These are phyloP conservation scores for Gypsophila paniculata DNA, from an alignment of 179 eudicot genomes.

Conservation along the genomic window DNA sequence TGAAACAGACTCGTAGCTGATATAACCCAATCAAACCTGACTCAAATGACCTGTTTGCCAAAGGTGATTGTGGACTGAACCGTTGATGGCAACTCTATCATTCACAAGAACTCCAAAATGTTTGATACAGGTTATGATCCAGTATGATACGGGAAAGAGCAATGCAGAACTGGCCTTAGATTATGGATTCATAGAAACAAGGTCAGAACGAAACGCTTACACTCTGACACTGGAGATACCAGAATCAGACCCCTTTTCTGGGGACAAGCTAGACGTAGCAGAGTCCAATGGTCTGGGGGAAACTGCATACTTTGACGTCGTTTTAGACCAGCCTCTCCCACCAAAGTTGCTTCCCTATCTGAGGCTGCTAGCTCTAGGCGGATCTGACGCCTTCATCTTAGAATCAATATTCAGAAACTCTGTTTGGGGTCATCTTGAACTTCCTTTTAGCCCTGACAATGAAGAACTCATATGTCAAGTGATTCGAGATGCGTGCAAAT, in stretches of 20 bases:
- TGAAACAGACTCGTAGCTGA: too few species aligned
- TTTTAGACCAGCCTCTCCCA: constrained; percentile 65
- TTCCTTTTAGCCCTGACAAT: constrained; percentile 73
- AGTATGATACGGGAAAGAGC: constrained; percentile 78
- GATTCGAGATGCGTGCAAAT: constrained; percentile 60
- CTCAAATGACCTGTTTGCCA: not conserved
- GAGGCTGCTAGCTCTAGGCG: constrained; percentile 78
- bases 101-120: not conserved
- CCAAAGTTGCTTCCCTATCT: constrained; percentile 68
- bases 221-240: constrained; percentile 83
- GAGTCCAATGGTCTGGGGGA: constrained; percentile 72
- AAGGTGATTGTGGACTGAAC: too few species aligned
- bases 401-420: constrained; percentile 77
- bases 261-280: constrained; percentile 92
- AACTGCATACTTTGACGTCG: constrained; percentile 78
- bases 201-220: constrained; percentile 56
- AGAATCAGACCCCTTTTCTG: constrained; percentile 68
- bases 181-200: constrained; percentile 81
- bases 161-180: constrained; percentile 92
- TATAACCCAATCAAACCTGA: not conserved
- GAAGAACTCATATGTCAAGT: constrained; percentile 84
- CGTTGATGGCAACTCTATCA: not conserved
- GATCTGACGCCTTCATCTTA: constrained; percentile 78
- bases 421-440: constrained; percentile 73
- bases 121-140: constrained; percentile 64